These are phyloP conservation scores for Vanderwaltozyma polyspora DNA, from an alignment of 805 yeast species.

Conservation along the genomic window DNA sequence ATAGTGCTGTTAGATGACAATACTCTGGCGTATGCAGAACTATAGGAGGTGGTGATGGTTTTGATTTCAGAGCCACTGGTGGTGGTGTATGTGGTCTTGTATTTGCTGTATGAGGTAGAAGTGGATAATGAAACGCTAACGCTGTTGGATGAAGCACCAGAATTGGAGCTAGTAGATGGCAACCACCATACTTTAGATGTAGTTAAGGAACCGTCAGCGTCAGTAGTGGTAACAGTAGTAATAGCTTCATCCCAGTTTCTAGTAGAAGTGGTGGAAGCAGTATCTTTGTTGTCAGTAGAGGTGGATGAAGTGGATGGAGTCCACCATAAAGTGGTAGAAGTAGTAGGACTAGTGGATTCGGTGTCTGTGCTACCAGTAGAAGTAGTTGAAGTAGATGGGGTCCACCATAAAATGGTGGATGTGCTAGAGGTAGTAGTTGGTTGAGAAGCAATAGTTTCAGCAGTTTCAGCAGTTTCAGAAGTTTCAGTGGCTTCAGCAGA, in stretches of 20 bases:
- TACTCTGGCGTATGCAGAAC: not conserved
- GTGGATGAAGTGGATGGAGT: no score
- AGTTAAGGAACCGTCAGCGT: slow-evolving; percentile 14
- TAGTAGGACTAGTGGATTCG: no score
- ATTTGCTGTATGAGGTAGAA: slow-evolving; percentile 1
- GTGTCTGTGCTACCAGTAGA: not conserved
- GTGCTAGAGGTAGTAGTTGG: not conserved
- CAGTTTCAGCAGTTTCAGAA: slow-evolving; percentile 1
- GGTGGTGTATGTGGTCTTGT: slow-evolving; percentile 2
- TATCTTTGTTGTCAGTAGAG: slow-evolving; percentile 6
- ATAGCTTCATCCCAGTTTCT: no score
- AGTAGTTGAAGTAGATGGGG: not conserved
- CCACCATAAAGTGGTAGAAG: no score
- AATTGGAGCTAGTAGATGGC: slow-evolving; percentile 12
- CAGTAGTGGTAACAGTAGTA: slow-evolving; percentile 11
- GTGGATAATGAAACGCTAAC: no score
- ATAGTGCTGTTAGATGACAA: not conserved
- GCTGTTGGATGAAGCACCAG: slow-evolving; percentile 1
- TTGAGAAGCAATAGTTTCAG: not conserved
- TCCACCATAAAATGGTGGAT: not conserved
- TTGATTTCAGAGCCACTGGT: not conserved
- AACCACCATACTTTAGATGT: slow-evolving; percentile 26
- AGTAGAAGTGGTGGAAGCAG: no score
- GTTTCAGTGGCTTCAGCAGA: not conserved
- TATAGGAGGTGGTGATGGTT: not conserved